phyloP scores from a whole-genome alignment of 192 early-diverging fungal genomes.

The Phlyctochytrium arcticum region DNA sequence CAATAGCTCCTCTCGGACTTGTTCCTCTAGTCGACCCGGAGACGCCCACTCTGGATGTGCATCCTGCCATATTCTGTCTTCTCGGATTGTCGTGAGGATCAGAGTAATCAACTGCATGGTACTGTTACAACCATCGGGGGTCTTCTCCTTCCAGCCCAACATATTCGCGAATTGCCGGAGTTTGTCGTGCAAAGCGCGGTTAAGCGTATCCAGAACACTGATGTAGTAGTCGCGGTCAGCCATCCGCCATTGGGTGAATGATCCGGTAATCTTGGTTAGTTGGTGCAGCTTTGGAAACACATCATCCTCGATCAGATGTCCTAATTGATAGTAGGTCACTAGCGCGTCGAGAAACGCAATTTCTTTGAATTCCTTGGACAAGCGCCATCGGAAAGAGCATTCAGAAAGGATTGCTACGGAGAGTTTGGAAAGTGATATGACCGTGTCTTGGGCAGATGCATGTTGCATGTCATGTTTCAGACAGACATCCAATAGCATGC shows the following conservation, averaged over 20 bases:
- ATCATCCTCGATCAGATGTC: slow-evolving; percentile 19
- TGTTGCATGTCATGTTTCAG: slow-evolving; percentile 55
- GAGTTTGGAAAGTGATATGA: slow-evolving; percentile 43
- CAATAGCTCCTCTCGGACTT: slow-evolving; percentile 11
- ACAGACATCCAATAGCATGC: slow-evolving; percentile 54
- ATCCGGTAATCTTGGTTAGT: not conserved
- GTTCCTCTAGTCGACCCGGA: slow-evolving; percentile 17
- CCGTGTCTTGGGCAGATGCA: slow-evolving; percentile 3
- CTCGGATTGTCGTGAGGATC: slow-evolving; percentile 3
- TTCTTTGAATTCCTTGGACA: slow-evolving; percentile 44
- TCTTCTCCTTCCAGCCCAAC: slow-evolving; percentile 24
- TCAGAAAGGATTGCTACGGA: slow-evolving; percentile 62
- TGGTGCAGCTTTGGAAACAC: slow-evolving; percentile 20
- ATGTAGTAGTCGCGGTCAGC: slow-evolving; percentile 20
- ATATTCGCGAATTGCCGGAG: slow-evolving; percentile 15
- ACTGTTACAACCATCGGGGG: slow-evolving; percentile 12
- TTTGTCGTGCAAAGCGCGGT: not conserved
- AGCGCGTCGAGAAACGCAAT: slow-evolving; percentile 29
- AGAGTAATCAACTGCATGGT: slow-evolving; percentile 18
- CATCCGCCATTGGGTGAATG: not conserved
- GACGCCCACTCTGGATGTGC: slow-evolving; percentile 14
- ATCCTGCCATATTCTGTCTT: slow-evolving; percentile 3
- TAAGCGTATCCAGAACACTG: slow-evolving; percentile 6
- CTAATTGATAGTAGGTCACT: slow-evolving; percentile 15
- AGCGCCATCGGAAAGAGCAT: slow-evolving; percentile 63